These are phyloP conservation scores for Kuraishia ogatae DNA, from an alignment of 805 yeast species.

Conservation along the genomic window DNA sequence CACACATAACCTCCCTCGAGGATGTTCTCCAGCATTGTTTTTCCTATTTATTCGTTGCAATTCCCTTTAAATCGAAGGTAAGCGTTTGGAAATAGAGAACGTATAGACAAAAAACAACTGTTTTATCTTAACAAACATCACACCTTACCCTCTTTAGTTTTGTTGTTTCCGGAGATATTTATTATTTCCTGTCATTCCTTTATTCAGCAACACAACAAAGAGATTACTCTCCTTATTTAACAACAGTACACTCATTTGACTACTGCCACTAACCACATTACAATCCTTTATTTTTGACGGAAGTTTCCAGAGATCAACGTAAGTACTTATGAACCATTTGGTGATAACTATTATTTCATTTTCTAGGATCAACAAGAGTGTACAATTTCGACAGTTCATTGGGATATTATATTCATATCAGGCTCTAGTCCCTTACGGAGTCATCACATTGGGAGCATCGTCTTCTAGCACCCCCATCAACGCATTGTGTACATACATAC, in stretches of 20 bases:
- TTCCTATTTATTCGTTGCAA: background rate
- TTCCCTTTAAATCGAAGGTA: background rate
- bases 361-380: background rate
- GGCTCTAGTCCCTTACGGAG: too few species aligned
- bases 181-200: conserved; percentile 3
- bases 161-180: conserved; percentile 1
- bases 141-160: background rate
- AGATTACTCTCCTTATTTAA: conserved; percentile 2
- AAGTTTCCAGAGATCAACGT: background rate
- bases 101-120: background rate
- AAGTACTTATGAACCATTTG: background rate
- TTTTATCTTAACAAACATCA: background rate
- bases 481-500: background rate
- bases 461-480: background rate
- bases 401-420: too few species aligned
- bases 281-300: background rate
- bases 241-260: background rate
- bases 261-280: background rate
- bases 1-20: background rate
- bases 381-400: background rate
- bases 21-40: background rate
- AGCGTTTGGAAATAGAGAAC: background rate
- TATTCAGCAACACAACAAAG: background rate
- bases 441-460: too few species aligned
- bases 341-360: background rate